These are phyloP conservation scores for Arthroderma uncinatum DNA, from an alignment of 2,329 filamentous ascomycete species.

Conservation along the genomic window DNA sequence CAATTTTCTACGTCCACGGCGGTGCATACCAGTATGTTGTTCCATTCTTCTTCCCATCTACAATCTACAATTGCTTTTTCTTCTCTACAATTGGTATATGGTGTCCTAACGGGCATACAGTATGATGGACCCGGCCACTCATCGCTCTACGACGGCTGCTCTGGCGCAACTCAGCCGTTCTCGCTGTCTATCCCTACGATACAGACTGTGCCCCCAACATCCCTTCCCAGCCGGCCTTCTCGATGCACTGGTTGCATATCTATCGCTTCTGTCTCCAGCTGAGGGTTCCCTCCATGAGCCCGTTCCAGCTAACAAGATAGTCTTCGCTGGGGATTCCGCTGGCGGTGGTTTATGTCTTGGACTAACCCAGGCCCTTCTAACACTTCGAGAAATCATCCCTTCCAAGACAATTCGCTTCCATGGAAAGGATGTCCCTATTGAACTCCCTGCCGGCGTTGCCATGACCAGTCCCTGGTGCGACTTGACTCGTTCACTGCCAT, in stretches of 20 bases:
- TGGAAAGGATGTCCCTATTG: slow-evolving; percentile 29
- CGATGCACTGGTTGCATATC: slow-evolving; percentile 38
- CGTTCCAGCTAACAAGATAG: slow-evolving; percentile 34
- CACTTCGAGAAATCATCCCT: slow-evolving; percentile 25
- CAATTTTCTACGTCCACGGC: slow-evolving; percentile 39
- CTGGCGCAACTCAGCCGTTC: slow-evolving; percentile 35
- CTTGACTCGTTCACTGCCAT: slow-evolving; percentile 34
- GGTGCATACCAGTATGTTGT: slow-evolving; percentile 36
- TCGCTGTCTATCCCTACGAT: slow-evolving; percentile 35
- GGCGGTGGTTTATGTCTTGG: slow-evolving; percentile 35
- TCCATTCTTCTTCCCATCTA: not conserved
- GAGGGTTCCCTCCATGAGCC: slow-evolving; percentile 33
- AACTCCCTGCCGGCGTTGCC: slow-evolving; percentile 33
- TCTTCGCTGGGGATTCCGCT: slow-evolving; percentile 38
- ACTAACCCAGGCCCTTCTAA: slow-evolving; percentile 35
- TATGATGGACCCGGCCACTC: slow-evolving; percentile 36
- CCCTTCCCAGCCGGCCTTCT: slow-evolving; percentile 39
- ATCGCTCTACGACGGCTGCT: slow-evolving; percentile 28
- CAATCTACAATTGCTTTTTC: too few relatives aligned
- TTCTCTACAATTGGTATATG: too few relatives aligned
- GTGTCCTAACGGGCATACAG: slow-evolving; percentile 17
- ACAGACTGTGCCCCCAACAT: slow-evolving; percentile 38
- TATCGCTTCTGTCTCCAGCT: slow-evolving; percentile 37
- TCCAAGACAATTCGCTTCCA: slow-evolving; percentile 29
- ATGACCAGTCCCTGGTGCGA: slow-evolving; percentile 35